Conservation (phyloP, 1,284 basidiomycete species). For the Omphalotus olearius region DNA sequence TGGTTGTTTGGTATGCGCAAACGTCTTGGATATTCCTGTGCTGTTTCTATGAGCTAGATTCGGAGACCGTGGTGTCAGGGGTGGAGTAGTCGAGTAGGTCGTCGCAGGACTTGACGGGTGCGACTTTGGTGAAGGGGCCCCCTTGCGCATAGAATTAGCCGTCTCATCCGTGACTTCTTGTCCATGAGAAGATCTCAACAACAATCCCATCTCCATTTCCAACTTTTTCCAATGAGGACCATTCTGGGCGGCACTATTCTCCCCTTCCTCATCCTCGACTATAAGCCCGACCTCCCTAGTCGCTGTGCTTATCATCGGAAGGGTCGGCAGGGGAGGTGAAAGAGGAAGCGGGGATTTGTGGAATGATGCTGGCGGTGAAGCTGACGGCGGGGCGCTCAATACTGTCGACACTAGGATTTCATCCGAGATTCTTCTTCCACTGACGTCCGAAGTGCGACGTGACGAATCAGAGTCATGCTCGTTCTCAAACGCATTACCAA, state of each 20-base stretch:
- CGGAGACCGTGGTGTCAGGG: too few relatives aligned
- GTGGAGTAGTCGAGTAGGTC: too few relatives aligned
- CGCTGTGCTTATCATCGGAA: constrained; percentile 5
- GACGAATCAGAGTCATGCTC: neutral
- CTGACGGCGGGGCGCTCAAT: neutral
- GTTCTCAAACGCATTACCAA: neutral
- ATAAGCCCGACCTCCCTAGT: constrained; percentile 15
- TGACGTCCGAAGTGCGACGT: neutral
- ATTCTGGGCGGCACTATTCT: constrained; percentile 8
- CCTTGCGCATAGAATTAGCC: too few relatives aligned
- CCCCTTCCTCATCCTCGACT: constrained; percentile 20
- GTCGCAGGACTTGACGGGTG: neutral
- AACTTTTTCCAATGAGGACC: neutral
- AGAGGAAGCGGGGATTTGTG: neutral
- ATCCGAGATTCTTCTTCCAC: neutral
- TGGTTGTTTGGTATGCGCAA: constrained; percentile 1
- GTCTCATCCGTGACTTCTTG: too few relatives aligned
- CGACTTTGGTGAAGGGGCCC: too few relatives aligned
- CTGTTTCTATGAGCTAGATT: too few relatives aligned
- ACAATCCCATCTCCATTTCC: too few relatives aligned
- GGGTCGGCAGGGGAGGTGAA: neutral
- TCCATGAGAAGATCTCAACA: too few relatives aligned
- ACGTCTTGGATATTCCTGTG: neutral
- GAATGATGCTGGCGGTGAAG: neutral
- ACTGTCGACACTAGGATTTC: neutral